Base-by-base conservation (phyloP, 371 early-diverging fungal species). In the Mortierella sp. region DNA sequence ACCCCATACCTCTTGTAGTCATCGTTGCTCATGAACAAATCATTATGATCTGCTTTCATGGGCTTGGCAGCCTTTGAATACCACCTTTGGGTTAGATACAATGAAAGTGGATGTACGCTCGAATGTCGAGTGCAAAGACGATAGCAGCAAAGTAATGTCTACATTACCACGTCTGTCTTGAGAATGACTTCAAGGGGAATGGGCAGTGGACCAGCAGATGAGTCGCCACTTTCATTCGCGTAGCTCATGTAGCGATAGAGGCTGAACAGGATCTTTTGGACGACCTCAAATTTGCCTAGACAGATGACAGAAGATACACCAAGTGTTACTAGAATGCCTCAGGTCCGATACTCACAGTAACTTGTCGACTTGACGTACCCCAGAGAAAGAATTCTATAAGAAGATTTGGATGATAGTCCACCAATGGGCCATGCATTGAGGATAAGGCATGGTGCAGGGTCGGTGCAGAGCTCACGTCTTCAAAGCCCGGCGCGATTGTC, bases 391-490 rank as follows among this genome's bases (percentile, higher is more conserved):
- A 91, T 52, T 93, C 88, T 10, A 87, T 80, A 43, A 94, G 66
- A 39, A 91, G 79, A n/a, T 83, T 70, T 1, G 95, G 95, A 66
- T 94, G 93, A 67, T 94, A 91, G 47, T 92, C 89, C 0, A 91
- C 92, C 24, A 90, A 61, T 0, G 89, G 86, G 0, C 89, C 89
- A 60, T 88, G 86, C 72, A 85, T 65, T 3, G 79, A 57, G 56
- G 80, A 54, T 71, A 88, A 25, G 79, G 83, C 55, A 79, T 89
- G 87, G 61, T 82, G 87, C 0, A 89, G 78, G 31, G 85, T 88
- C 13, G 87, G 82, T 57, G 84, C 76, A 1, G 69, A 71, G 48
- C 82, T 79, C 45, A 80, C 27, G 16, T 79, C 58, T 2, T 72
- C 76, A 50, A 71, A 71, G 1, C 72, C 71, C 2, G 69, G 67